Conservation (phyloP, 2,329 filamentous ascomycete species). For the Botryotinia calthae region DNA sequence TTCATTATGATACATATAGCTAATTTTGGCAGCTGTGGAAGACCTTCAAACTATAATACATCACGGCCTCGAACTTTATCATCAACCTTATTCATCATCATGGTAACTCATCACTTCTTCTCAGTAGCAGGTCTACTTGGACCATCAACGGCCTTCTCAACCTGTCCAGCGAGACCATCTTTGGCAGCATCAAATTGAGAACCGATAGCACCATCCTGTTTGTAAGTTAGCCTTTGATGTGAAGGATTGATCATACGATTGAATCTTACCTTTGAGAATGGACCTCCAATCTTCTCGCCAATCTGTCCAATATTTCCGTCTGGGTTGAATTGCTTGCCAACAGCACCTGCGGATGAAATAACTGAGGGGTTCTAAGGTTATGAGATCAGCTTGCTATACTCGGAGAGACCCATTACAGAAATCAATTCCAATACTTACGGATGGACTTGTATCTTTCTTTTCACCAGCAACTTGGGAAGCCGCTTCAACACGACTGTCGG, state of each 20-base stretch:
- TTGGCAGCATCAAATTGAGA: conserved; percentile 9
- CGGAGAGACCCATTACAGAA: no score
- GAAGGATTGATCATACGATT: accelerated
- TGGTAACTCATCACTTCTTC: neutral
- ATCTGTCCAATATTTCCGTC: conserved; percentile 10
- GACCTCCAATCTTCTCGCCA: conserved; percentile 10
- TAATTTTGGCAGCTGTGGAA: neutral
- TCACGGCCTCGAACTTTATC: neutral
- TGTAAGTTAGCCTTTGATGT: neutral
- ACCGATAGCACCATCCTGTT: conserved; percentile 2
- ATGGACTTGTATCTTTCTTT: conserved; percentile 1
- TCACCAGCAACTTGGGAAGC: conserved; percentile 3
- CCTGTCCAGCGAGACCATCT: conserved; percentile 12
- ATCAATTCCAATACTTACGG: neutral
- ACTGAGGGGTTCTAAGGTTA: neutral
- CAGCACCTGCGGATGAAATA: neutral
- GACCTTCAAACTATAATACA: neutral
- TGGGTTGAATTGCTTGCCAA: conserved; percentile 9
- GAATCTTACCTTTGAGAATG: conserved; percentile 4
- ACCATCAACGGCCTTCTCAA: conserved; percentile 13
- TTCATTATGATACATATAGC: neutral
- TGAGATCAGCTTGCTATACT: neutral
- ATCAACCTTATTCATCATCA: neutral
- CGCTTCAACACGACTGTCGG: neutral
- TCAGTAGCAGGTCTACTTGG: conserved; percentile 11